Evolutionary conservation across 2,329 filamentous ascomycete genomes (phyloP).

Genomic region (Pseudonectria buxi): DNA sequence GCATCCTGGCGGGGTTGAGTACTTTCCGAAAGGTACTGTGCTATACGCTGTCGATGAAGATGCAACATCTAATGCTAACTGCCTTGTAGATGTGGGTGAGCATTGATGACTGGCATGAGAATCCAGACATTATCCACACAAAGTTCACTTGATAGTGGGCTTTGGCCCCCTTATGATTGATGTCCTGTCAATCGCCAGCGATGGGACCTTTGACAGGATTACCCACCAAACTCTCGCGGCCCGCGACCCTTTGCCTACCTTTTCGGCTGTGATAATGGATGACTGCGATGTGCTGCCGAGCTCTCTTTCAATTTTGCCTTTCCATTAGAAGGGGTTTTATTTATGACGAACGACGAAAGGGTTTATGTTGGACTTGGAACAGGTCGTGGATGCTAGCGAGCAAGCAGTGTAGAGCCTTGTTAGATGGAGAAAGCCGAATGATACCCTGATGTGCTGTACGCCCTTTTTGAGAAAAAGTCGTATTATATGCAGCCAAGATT

Average conservation of each 20-base stretch:
- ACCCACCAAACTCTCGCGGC: too few relatives aligned
- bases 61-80: constrained; percentile 10
- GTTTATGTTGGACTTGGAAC: too few relatives aligned
- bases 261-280: too few relatives aligned
- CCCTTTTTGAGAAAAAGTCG: background rate
- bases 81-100: constrained; percentile 90
- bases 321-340: too few relatives aligned
- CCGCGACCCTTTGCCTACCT: too few relatives aligned
- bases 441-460: constrained; percentile 31
- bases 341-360: too few relatives aligned
- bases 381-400: constrained; percentile 2
- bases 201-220: too few relatives aligned
- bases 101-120: constrained; percentile 99
- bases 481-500: too few relatives aligned
- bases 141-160: constrained; percentile 68
- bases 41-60: background rate
- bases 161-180: constrained; percentile 4
- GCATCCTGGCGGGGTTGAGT: constrained; percentile 91
- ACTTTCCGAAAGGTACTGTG: constrained; percentile 88
- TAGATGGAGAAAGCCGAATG: constrained; percentile 30
- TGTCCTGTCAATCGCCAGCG: background rate
- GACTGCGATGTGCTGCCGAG: too few relatives aligned
- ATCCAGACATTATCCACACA: constrained; percentile 96
- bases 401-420: constrained; percentile 12
- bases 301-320: too few relatives aligned